Evolutionary conservation across 1,139 yeast genomes (phyloP).

Genomic region (Lodderomyces parapsilosis): DNA sequence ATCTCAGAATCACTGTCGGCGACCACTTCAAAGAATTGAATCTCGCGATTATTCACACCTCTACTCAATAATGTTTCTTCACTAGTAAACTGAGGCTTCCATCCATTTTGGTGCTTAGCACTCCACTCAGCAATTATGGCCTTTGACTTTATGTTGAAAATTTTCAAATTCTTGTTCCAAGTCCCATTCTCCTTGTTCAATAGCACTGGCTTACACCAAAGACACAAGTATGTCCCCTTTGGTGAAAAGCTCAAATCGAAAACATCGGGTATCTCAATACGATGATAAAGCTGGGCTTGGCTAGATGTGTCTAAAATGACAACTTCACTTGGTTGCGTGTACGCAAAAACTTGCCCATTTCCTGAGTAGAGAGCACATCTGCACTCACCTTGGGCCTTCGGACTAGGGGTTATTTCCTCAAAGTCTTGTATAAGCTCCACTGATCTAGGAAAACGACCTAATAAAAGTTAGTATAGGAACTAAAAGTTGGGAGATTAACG

Average conservation of each 20-base stretch:
- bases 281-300: constrained; percentile 25
- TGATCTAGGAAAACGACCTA: constrained; percentile 63
- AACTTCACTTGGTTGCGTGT: constrained; percentile 56
- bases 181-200: constrained; percentile 60
- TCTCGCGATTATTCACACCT: constrained; percentile 55
- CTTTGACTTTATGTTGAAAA: constrained; percentile 56
- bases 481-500: not conserved
- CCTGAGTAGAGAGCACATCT: constrained; percentile 50
- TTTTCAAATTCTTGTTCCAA: constrained; percentile 72
- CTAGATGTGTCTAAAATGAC: constrained; percentile 55
- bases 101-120: constrained; percentile 81
- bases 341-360: constrained; percentile 57
- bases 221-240: constrained; percentile 75
- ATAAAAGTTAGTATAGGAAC: constrained; percentile 5
- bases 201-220: constrained; percentile 88
- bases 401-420: constrained; percentile 31
- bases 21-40: constrained; percentile 66
- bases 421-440: constrained; percentile 59
- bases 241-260: constrained; percentile 88
- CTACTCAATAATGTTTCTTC: constrained; percentile 75
- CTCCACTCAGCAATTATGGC: constrained; percentile 64
- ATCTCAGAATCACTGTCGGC: constrained; percentile 41
- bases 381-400: constrained; percentile 41
- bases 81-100: constrained; percentile 86
- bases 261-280: constrained; percentile 57